phyloP scores from a whole-genome alignment of 1,284 basidiomycete genomes.

The Trametes hirsuta region DNA sequence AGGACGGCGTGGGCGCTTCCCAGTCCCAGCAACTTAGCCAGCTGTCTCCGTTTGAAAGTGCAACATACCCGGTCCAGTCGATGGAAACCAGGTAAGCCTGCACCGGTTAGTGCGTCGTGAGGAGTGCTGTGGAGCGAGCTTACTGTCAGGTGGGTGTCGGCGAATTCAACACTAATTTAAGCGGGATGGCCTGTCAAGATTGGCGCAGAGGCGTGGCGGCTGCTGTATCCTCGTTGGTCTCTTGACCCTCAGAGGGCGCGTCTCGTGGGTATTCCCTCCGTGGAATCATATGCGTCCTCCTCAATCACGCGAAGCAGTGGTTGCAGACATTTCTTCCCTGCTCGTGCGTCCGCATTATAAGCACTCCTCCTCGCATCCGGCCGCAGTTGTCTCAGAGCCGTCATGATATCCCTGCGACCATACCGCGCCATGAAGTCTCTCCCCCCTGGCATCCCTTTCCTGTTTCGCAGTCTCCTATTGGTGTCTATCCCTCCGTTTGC shows the following conservation, averaged over 20 bases:
- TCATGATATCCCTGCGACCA: neutral
- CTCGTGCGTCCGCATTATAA: neutral
- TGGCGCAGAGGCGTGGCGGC: neutral
- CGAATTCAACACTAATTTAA: neutral
- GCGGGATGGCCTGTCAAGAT: neutral
- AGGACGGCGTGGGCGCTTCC: too few relatives aligned
- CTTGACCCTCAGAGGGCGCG: neutral
- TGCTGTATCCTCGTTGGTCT: neutral
- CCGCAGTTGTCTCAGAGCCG: neutral
- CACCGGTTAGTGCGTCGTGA: too few relatives aligned
- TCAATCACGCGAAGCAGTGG: neutral
- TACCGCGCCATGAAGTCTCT: slow-evolving; percentile 15
- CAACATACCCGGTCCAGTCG: too few relatives aligned
- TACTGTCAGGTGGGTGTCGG: too few relatives aligned
- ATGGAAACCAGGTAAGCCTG: too few relatives aligned
- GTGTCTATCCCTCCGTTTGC: slow-evolving; percentile 13
- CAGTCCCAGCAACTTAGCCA: too few relatives aligned
- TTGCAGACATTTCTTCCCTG: neutral
- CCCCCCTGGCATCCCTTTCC: slow-evolving; percentile 22
- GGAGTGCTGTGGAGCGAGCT: too few relatives aligned
- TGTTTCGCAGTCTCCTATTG: slow-evolving; percentile 14
- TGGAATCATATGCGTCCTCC: slow-evolving; percentile 9
- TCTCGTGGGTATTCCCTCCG: neutral
- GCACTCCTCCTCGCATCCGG: neutral
- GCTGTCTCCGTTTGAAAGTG: too few relatives aligned